Conservation (phyloP, 192 early-diverging fungal genomes). For the Coemansia sp. region DNA sequence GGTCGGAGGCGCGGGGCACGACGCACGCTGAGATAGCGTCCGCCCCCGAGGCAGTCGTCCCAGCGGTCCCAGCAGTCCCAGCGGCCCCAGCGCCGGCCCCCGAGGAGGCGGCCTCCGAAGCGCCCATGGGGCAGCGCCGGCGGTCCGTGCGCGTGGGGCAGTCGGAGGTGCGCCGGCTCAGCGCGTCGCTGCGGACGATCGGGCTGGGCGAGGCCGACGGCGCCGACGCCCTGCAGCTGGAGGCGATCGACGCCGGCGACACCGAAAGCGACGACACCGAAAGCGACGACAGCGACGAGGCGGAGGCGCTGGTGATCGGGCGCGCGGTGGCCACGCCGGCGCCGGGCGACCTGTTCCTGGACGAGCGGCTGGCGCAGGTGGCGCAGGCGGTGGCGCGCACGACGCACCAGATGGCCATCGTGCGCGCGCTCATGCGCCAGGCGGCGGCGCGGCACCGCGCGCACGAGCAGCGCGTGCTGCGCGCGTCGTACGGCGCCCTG, state of each 20-base stretch:
- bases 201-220: slow-evolving; percentile 16
- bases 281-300: slow-evolving; percentile 25
- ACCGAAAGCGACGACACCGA: neutral
- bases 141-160: slow-evolving; percentile 24
- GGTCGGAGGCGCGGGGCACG: slow-evolving; percentile 13
- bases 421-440: slow-evolving; percentile 63
- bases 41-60: neutral
- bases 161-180: slow-evolving; percentile 46
- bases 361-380: slow-evolving; percentile 54
- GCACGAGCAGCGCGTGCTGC: slow-evolving; percentile 65
- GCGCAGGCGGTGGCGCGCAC: slow-evolving; percentile 57
- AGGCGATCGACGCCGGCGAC: neutral
- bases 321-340: slow-evolving; percentile 59
- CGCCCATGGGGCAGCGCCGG: neutral
- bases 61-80: too few relatives aligned
- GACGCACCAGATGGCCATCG: slow-evolving; percentile 65
- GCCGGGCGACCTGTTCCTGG: slow-evolving; percentile 69
- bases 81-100: too few relatives aligned
- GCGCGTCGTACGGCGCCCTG: slow-evolving; percentile 57
- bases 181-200: slow-evolving; percentile 47
- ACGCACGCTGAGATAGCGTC: too few relatives aligned
- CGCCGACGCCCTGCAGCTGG: neutral
- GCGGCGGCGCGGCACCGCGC: slow-evolving; percentile 54
- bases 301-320: slow-evolving; percentile 43
- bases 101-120: too few relatives aligned